Evolutionary conservation across 352 stramenopile genomes (phyloP).

Genomic region (Globisporangium polare): DNA sequence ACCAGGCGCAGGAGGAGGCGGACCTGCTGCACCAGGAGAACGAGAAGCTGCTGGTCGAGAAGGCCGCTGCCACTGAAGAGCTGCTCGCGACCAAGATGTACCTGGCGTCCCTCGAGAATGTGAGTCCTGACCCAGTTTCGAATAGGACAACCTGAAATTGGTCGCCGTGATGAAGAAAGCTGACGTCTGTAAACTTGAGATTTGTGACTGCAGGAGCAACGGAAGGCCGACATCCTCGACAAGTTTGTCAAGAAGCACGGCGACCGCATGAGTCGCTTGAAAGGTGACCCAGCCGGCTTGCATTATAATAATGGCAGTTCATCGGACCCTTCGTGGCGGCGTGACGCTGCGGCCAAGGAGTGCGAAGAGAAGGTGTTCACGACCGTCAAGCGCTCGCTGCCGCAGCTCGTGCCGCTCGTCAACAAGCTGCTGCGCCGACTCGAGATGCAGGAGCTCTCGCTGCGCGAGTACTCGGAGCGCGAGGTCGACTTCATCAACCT

Average conservation of each 20-base stretch:
- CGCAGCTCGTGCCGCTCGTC: slow-evolving; percentile 59
- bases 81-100: slow-evolving; percentile 67
- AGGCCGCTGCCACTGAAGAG: slow-evolving; percentile 54
- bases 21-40: slow-evolving; percentile 60
- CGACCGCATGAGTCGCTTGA: slow-evolving; percentile 54
- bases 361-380: slow-evolving; percentile 54
- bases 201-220: slow-evolving; percentile 39
- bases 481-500: slow-evolving; percentile 83
- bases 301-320: background rate
- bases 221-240: slow-evolving; percentile 72
- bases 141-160: background rate
- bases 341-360: slow-evolving; percentile 35
- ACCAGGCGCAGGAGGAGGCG: slow-evolving; percentile 49
- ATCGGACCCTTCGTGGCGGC: slow-evolving; percentile 24
- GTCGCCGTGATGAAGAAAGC: background rate
- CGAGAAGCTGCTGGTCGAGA: slow-evolving; percentile 58
- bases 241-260: slow-evolving; percentile 79
- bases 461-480: slow-evolving; percentile 67
- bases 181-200: background rate
- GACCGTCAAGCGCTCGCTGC: slow-evolving; percentile 56
- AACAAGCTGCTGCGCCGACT: slow-evolving; percentile 69
- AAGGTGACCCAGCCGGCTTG: slow-evolving; percentile 9
- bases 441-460: slow-evolving; percentile 66
- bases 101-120: slow-evolving; percentile 59
- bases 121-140: slow-evolving; percentile 9